Percentiles rank a stretch among this genome's conserved stretches.
Evolutionary conservation across 345 rosid species (phyloP).

Genomic region (Gossypium raimondii): DNA sequence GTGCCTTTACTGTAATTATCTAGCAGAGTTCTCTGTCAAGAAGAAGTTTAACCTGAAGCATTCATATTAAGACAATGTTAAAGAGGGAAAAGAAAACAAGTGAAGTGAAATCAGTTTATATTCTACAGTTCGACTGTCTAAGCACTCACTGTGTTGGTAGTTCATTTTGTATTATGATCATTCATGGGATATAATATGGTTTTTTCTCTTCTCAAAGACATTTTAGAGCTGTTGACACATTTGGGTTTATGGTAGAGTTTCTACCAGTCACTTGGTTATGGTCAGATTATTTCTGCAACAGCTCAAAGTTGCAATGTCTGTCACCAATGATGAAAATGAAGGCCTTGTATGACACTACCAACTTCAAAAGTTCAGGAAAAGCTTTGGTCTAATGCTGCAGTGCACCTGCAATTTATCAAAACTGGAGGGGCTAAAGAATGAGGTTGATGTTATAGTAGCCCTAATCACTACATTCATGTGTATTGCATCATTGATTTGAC

Average conservation of each 20-base stretch:
- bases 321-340: not conserved
- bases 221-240: not conserved
- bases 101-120: constrained; percentile 9
- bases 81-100: not conserved
- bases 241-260: not conserved
- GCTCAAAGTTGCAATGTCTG: not conserved
- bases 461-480: constrained; percentile 1
- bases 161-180: not conserved
- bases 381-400: not conserved
- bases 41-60: constrained; percentile 79
- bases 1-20: constrained; percentile 81
- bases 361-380: not conserved
- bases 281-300: not conserved
- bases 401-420: not conserved
- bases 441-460: not conserved
- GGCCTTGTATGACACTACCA: not conserved
- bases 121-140: not conserved
- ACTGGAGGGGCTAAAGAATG: not conserved
- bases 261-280: not conserved
- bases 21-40: constrained; percentile 83
- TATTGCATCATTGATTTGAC: not conserved
- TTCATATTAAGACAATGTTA: constrained; percentile 20
- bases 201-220: not conserved
- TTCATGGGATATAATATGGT: not conserved
- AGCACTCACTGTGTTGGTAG: constrained; percentile 37